Evolutionary conservation across 208 protist species (phyloP).

Genomic region (Herpetomonas tarakana): DNA sequence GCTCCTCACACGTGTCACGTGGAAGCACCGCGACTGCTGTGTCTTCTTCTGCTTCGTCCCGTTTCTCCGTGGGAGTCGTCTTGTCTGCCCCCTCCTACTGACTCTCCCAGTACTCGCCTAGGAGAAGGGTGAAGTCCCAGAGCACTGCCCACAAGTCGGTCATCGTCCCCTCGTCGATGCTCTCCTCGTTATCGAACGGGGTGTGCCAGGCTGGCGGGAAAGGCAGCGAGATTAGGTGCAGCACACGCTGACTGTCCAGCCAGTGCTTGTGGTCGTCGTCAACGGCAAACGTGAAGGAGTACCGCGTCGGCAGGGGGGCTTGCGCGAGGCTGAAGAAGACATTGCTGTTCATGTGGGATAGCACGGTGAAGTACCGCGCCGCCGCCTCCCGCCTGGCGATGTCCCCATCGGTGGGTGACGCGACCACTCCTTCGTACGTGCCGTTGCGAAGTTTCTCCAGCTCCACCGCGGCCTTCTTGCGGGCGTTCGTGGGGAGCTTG

Average conservation of each 20-base stretch:
- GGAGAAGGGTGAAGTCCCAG: slow-evolving; percentile 32
- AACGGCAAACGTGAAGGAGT: neutral
- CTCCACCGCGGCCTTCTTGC: no score
- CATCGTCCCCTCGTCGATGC: slow-evolving; percentile 51
- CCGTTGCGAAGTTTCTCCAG: no score
- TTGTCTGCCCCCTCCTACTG: no score
- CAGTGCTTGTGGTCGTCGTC: slow-evolving; percentile 85
- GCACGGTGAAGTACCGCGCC: neutral
- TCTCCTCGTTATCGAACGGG: slow-evolving; percentile 31
- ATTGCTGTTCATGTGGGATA: slow-evolving; percentile 8
- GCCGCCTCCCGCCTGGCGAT: no score
- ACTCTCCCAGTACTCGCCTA: slow-evolving; percentile 38
- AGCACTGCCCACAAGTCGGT: slow-evolving; percentile 38
- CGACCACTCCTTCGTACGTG: neutral
- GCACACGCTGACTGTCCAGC: slow-evolving; percentile 60
- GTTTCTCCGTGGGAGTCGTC: no score
- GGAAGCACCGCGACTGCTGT: no score
- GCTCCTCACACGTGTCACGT: no score
- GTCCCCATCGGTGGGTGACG: no score
- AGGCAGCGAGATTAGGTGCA: slow-evolving; percentile 69
- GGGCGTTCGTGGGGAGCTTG: no score
- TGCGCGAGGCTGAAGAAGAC: slow-evolving; percentile 16
- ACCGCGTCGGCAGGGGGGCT: slow-evolving; percentile 3
- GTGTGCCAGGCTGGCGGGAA: slow-evolving; percentile 75
- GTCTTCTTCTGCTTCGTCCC: no score